phyloP scores from a whole-genome alignment of 78 protist species.

The Isochrysis galbana region DNA sequence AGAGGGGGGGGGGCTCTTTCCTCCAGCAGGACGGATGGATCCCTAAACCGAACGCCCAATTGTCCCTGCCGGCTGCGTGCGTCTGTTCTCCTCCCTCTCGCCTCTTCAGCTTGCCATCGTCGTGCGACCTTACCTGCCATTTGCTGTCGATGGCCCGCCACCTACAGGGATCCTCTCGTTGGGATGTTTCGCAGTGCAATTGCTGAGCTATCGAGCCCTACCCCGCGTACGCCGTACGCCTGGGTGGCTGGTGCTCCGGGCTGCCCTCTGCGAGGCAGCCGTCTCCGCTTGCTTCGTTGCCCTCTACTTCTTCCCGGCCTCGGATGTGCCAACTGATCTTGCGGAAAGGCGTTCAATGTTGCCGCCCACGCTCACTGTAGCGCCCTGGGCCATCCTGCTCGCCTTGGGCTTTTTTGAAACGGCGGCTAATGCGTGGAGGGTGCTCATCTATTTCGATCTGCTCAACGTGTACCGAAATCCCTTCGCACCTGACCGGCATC shows the following conservation, averaged over 20 bases:
- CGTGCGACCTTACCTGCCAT: too few species aligned
- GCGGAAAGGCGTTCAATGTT: too few species aligned
- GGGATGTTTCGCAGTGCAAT: background rate
- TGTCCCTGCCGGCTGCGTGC: too few species aligned
- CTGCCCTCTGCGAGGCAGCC: background rate
- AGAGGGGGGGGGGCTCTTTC: too few species aligned
- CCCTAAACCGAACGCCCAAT: too few species aligned
- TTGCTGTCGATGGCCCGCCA: too few species aligned
- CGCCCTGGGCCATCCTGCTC: background rate
- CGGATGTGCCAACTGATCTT: background rate
- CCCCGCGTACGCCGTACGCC: background rate
- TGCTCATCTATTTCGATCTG: background rate
- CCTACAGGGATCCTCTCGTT: background rate
- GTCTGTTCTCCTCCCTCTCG: too few species aligned
- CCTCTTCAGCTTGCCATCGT: too few species aligned
- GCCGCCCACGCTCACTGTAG: too few species aligned
- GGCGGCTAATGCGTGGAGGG: background rate
- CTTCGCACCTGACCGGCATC: background rate
- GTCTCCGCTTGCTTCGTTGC: background rate
- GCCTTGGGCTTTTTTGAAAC: background rate
- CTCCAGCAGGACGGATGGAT: too few species aligned
- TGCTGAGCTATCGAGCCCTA: background rate
- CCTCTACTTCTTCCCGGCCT: background rate
- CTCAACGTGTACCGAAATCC: background rate
- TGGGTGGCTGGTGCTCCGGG: background rate